Base-by-base conservation (phyloP, 768 basidiomycete species). In the Trametes gibbosa region DNA sequence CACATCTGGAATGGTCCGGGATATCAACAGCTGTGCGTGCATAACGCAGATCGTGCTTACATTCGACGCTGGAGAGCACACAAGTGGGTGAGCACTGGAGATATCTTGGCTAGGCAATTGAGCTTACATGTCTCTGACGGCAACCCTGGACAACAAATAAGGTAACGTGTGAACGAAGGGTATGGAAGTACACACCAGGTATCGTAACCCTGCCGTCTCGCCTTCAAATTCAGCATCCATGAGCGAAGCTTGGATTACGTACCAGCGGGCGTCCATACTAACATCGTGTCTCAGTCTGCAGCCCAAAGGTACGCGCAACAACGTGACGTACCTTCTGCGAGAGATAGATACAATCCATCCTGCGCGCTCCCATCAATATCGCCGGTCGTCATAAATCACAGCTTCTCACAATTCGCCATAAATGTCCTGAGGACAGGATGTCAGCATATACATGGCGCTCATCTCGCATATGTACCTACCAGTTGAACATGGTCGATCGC, bases 301-400 rank as follows among this genome's bases (percentile, higher is more conserved):
- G 51, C 21, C 45, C n/a, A 41, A 53, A n/a, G 24, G 6, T 2
- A n/a, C 16, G 35, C 7, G 21, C 49, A 52, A 48, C 29, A 32
- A 10, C 29, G 10, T 9, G 17, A 41, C 75, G 17, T 39, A 86
- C 89, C 83, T 98, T 98, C 73, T 98, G 95, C 5, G 92, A 88
- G 21, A 98, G 83, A 71, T 98, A 98, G 62, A 98, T 92, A 84
- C 90, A 94, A 77, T 97, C 95, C 90, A 96, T 88, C 49, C 90
- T 90, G 19, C 6, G 1, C 21, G n/a, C 16, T 13, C 0, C 5
- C 16, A 10, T 62, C 7, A 58, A 41, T 23, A 24, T 45, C n/a
- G n/a, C 49, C 17, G 17, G 45, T n/a, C 17, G 12, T 37, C n/a
- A 10, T 8, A 5, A 16, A 42, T 19, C 2, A 16, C 13, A 27